phyloP scores from a whole-genome alignment of 108 stramenopile genomes.

The Nitzschia inconspicua region DNA sequence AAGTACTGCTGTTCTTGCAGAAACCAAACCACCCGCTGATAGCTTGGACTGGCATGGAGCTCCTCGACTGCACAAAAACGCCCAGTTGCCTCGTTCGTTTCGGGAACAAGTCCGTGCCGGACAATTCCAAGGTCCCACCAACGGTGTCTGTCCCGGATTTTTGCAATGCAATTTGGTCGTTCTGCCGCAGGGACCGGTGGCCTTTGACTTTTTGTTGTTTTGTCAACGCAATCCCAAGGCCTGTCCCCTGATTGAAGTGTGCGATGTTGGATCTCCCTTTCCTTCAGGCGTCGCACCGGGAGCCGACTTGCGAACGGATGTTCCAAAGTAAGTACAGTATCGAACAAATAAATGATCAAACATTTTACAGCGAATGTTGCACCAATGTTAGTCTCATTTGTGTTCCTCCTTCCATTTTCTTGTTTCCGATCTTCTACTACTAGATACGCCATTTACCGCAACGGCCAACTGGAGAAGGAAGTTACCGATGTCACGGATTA shows the following conservation, averaged over 20 bases:
- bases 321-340: slow-evolving; percentile 52
- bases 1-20: neutral
- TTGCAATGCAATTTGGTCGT: slow-evolving; percentile 89
- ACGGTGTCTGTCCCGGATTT: slow-evolving; percentile 74
- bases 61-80: slow-evolving; percentile 28
- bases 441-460: slow-evolving; percentile 69
- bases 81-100: slow-evolving; percentile 27
- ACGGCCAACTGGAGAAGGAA: slow-evolving; percentile 64
- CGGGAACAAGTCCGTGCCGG: slow-evolving; percentile 42
- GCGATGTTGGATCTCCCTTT: slow-evolving; percentile 55
- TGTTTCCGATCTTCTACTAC: neutral
- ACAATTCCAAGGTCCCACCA: slow-evolving; percentile 52
- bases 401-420: neutral
- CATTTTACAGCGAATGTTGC: no score
- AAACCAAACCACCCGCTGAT: neutral
- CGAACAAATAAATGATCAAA: no score
- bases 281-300: slow-evolving; percentile 35
- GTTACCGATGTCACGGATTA: slow-evolving; percentile 52
- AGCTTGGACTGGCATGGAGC: slow-evolving; percentile 43
- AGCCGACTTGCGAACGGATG: slow-evolving; percentile 68
- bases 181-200: slow-evolving; percentile 54
- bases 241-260: slow-evolving; percentile 85
- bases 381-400: neutral
- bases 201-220: slow-evolving; percentile 87
- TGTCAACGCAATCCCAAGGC: slow-evolving; percentile 86